These are phyloP conservation scores for Solanum clarkiae DNA, from an alignment of 257 asterid genomes.

Conservation along the genomic window DNA sequence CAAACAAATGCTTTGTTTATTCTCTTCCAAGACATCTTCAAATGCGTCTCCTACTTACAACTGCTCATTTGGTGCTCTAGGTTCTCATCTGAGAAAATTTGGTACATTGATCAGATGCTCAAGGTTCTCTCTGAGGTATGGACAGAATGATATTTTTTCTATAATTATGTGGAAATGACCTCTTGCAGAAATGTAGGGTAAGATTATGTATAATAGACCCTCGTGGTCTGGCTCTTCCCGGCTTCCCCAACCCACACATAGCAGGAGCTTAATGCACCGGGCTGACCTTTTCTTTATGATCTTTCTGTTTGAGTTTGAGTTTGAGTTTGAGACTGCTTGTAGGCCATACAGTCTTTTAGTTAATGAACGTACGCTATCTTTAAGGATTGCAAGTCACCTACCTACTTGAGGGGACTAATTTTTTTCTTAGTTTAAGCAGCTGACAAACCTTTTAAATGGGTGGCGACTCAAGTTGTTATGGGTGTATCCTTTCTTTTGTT, in stretches of 20 bases:
- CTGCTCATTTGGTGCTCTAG: conserved; percentile 41
- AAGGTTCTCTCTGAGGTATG: conserved; percentile 88
- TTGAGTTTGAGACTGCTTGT: background rate
- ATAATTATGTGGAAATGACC: background rate
- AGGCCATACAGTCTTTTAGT: background rate
- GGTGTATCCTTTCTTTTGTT: background rate
- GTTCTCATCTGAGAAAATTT: conserved; percentile 81
- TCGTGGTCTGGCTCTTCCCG: background rate
- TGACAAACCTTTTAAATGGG: background rate
- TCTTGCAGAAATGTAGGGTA: background rate
- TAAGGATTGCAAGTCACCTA: background rate
- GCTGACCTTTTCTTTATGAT: background rate
- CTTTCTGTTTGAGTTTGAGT: background rate
- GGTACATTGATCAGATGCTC: conserved; percentile 97
- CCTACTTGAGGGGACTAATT: background rate
- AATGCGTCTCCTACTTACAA: conserved; percentile 13
- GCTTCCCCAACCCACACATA: background rate
- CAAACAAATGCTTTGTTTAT: background rate
- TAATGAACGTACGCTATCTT: background rate
- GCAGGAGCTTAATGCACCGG: background rate
- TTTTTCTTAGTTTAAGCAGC: background rate
- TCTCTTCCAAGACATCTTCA: conserved; percentile 6
- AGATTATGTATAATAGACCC: background rate
- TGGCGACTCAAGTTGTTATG: background rate
- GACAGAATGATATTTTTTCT: conserved; percentile 2